Conservation (phyloP, 768 basidiomycete species). For the Macrolepiota albuminosa region DNA sequence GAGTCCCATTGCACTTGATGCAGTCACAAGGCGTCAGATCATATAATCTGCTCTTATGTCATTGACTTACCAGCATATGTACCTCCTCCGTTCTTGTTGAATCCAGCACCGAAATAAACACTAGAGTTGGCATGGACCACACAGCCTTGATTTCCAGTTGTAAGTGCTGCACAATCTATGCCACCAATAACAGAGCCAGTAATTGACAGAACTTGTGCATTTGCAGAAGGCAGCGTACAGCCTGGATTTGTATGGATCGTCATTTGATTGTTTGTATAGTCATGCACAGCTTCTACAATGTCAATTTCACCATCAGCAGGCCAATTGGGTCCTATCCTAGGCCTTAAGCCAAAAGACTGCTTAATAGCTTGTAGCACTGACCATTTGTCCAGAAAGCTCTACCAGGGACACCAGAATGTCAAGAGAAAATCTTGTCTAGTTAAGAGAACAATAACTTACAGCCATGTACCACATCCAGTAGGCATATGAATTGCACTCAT, state of each 20-base stretch:
- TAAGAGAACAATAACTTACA: slow-evolving; percentile 31
- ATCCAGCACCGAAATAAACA: slow-evolving; percentile 77
- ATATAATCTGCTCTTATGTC: slow-evolving; percentile 1
- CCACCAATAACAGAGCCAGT: slow-evolving; percentile 63
- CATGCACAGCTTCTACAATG: slow-evolving; percentile 79
- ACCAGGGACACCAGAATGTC: neutral
- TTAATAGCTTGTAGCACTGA: slow-evolving; percentile 10
- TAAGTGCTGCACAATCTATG: slow-evolving; percentile 64
- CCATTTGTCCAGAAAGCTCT: slow-evolving; percentile 50
- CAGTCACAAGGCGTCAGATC: neutral
- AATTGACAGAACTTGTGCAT: slow-evolving; percentile 44
- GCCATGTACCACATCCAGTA: slow-evolving; percentile 86
- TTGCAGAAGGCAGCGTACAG: slow-evolving; percentile 54
- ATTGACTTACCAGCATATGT: slow-evolving; percentile 78
- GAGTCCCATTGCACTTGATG: slow-evolving; percentile 70
- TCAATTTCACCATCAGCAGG: slow-evolving; percentile 73
- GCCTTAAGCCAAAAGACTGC: slow-evolving; percentile 32
- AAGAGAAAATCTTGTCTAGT: neutral
- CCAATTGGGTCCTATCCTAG: slow-evolving; percentile 53
- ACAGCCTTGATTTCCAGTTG: slow-evolving; percentile 81
- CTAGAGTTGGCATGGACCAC: slow-evolving; percentile 59
- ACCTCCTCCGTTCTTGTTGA: slow-evolving; percentile 80
- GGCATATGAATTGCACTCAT: slow-evolving; percentile 90
- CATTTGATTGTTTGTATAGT: slow-evolving; percentile 77
- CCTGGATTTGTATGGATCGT: slow-evolving; percentile 77